Base-by-base conservation (phyloP, 2,329 filamentous ascomycete genomes). In the Sodiomyces alkalinus region DNA sequence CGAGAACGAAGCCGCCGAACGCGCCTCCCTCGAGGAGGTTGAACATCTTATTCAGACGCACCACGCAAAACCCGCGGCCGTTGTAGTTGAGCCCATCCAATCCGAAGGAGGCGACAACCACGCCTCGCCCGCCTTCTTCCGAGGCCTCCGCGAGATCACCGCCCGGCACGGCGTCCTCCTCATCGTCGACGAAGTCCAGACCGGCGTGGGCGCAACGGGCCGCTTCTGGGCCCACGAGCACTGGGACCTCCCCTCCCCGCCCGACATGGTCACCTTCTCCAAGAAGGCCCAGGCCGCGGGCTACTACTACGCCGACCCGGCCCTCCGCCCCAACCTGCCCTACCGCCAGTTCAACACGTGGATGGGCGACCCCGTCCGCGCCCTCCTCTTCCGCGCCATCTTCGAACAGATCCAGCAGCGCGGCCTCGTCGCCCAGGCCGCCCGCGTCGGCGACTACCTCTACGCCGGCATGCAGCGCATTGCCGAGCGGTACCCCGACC, bases 211-310 rank as follows among this genome's bases (percentile, higher is more conserved):
- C 43, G 83, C 86, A 21, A 93, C 85, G 0, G 85, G 85, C 43
- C 85, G 81, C 53, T 92, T 93, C 73, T 93, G 85, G 85, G 85
- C 86, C 7, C 86, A 93, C 61, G 83, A 93, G 45, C 86, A 93
- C 73, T 93, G 85, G 85, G 68, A 80, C 52, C 68, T 93, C 23
- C 48, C 65, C 27, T 60, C 73, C 19, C 80, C 85, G 7, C 85
- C 85, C 1, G 85, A 93, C 60, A 90, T 93, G 64, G 85, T 93
- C 24, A 93, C 85, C 33, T 93, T 93, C 60, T 81, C 74, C 47
- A 93, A 93, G 66, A 93, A 93, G 66, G 86, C 85, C 3, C 85
- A 93, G 59, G 81, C 85, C 2, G 85, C 86, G 6, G 85, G 85
- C 19, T 93, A 87, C 67, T 93, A 90, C 66, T 93, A 75, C 49